Evolutionary conservation across 306 rosid genomes (phyloP), one percentile per base, ranked within the genome.

Genomic region (Rosa multiflora): DNA sequence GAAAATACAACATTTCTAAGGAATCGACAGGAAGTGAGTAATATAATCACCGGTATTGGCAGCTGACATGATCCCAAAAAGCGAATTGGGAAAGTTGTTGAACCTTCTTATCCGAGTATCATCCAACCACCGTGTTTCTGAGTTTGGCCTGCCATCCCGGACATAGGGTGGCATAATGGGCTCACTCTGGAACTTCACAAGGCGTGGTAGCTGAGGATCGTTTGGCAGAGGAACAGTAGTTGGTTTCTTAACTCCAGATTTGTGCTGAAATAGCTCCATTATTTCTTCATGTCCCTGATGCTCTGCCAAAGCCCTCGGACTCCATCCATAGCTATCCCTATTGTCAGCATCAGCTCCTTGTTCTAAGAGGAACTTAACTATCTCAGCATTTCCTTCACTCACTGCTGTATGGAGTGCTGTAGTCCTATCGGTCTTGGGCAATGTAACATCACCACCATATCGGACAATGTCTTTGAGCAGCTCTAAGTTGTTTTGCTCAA

Each of bases 321-420:
- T 90, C 93, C 94, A 90, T 37, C 93, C 97, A 47, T 12, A 8
- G 46, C 7, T 62, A 73, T 90, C 90, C n/a, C 52, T 76, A 47
- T 59, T 76, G 53, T 90, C 90, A 52, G 84, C 76, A 37, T 83
- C 78, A 37, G 94, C 88, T 58, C 93, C 94, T 74, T 82, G 84
- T 26, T 84, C 85, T 17, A 92, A 4, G 56, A 92, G 89, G 61
- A 90, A 84, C 83, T 72, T 72, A 8, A 84, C 89, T 2, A 92
- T 74, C 61, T 88, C 93, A 0, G 15, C 29, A 55, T 87, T 92
- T 48, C 86, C 90, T 80, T 92, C 89, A 2, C 79, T 23, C 32
- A 88, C 89, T 48, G 97, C 97, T 0, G 70, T 35, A 59, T 92
- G 94, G 47, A 92, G 89, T 2, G 94, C 93, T 7, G 94, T 87